Evolutionary conservation across 371 early-diverging fungal species (phyloP).

Genomic region (Nematocida ironsii): DNA sequence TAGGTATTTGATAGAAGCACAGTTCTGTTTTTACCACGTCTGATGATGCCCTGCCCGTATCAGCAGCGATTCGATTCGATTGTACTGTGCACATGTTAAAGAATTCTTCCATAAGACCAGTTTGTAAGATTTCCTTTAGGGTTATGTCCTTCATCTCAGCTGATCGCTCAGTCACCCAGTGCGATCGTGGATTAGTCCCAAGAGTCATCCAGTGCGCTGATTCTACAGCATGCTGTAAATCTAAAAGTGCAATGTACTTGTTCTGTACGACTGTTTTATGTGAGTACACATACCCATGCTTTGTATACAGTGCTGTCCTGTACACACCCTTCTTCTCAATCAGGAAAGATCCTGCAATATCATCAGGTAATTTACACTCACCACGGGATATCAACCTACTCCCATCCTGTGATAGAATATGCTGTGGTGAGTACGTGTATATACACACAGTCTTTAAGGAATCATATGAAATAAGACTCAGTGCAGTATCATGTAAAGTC

Average conservation of each 20-base stretch:
- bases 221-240: conserved; percentile 22
- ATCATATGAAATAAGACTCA: conserved; percentile 29
- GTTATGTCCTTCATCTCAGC: conserved; percentile 56
- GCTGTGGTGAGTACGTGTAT: conserved; percentile 67
- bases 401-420: conserved; percentile 62
- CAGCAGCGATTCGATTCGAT: neutral
- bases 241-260: conserved; percentile 44
- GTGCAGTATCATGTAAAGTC: conserved; percentile 5
- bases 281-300: conserved; percentile 50
- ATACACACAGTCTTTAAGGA: conserved; percentile 40
- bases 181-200: conserved; percentile 37
- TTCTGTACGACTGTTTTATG: conserved; percentile 32
- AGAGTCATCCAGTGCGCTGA: neutral
- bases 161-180: conserved; percentile 43
- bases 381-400: conserved; percentile 60
- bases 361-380: conserved; percentile 55
- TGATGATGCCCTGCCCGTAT: conserved; percentile 20
- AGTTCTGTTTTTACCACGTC: conserved; percentile 43
- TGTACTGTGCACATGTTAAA: conserved; percentile 17
- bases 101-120: conserved; percentile 45
- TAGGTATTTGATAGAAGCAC: neutral
- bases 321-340: neutral
- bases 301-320: conserved; percentile 27
- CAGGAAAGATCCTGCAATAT: conserved; percentile 11
- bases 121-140: conserved; percentile 40